phyloP scores from a whole-genome alignment of 1,139 yeast genomes.

The Starmera stellimalicola region DNA sequence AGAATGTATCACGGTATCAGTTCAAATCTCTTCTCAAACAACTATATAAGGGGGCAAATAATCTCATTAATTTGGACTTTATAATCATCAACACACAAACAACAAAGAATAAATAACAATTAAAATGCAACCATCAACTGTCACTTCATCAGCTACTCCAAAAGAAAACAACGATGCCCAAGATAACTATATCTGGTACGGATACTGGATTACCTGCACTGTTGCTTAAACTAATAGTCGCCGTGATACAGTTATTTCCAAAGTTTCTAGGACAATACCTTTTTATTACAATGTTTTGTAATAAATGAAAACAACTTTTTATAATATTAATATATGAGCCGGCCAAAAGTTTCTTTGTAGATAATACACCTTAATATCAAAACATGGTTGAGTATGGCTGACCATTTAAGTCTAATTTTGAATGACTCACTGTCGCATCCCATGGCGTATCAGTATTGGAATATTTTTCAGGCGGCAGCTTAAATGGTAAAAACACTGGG shows the following conservation, averaged over 20 bases:
- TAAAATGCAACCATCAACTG: constrained; percentile 1
- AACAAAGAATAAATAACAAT: background rate
- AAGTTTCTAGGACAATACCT: too few species aligned
- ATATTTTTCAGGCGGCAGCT: constrained; percentile 34
- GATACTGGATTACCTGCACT: background rate
- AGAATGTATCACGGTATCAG: too few species aligned
- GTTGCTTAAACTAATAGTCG: background rate
- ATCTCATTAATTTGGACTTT: background rate
- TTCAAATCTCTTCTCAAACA: too few species aligned
- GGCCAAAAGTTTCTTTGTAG: too few species aligned
- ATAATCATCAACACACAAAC: background rate
- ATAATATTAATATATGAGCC: too few species aligned
- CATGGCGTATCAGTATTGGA: constrained; percentile 37
- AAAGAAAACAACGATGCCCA: constrained; percentile 1
- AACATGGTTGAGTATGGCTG: background rate
- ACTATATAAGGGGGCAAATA: background rate
- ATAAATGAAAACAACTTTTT: too few species aligned
- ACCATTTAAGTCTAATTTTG: constrained; percentile 7
- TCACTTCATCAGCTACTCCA: background rate
- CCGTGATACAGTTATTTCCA: too few species aligned
- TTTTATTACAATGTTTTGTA: too few species aligned
- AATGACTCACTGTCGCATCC: constrained; percentile 23
- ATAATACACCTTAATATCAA: background rate
- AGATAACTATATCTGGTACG: background rate
- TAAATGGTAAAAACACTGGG: constrained; percentile 45